Evolutionary conservation across 768 basidiomycete genomes (phyloP), one percentile per base, ranked within the genome.

Genomic region (Brasilioporus rufonigricans): DNA sequence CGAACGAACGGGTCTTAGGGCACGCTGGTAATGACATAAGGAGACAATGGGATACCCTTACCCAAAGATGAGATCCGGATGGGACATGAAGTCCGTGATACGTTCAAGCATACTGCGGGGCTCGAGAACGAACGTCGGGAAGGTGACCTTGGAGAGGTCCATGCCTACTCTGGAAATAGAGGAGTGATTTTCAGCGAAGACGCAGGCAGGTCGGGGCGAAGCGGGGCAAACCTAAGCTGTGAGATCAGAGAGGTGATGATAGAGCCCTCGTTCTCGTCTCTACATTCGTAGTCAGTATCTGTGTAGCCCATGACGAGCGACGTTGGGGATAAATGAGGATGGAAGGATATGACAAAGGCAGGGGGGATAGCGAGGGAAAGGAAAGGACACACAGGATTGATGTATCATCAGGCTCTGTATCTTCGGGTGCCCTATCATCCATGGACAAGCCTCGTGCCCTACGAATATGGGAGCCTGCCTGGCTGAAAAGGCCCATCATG

Each of bases 11-110:
- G 62, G 61, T 52, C 53, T 68, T 51, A 69, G 67, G 60, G 62
- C 36, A 60, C 52, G 19, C 23, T 52, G 60, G 44, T 14, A 49
- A 55, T 45, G 55, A 65, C 58, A 58, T 13, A n/a, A 57, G 45
- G 50, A 52, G 32, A 47, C 40, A 35, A 21, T 16, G 48, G 43
- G 47, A 59, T 44, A 53, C 59, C 77, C 89, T 73, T 72, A 85
- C 93, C 92, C 91, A 74, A 96, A 96, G 65, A 98, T 83, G 68
- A 98, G 86, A 75, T 99, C 95, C 29, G 97, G 94, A 73, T 98
- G 97, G 53, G 93, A 89, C 88, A 98, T 95, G 74, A 99, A 99
- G 77, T 99, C 96, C 32, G 97, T 98, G 65, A 99, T 96, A 61
- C 97, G 86, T 76, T 99, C 97, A 45, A 98, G 83, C 89, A 98